A percentile compares a stretch with the other conserved stretches of the same genome.
Evolutionary conservation across 225 moss, liverwort and hornwort species (phyloP).

Genomic region (Straminergon stramineum): DNA sequence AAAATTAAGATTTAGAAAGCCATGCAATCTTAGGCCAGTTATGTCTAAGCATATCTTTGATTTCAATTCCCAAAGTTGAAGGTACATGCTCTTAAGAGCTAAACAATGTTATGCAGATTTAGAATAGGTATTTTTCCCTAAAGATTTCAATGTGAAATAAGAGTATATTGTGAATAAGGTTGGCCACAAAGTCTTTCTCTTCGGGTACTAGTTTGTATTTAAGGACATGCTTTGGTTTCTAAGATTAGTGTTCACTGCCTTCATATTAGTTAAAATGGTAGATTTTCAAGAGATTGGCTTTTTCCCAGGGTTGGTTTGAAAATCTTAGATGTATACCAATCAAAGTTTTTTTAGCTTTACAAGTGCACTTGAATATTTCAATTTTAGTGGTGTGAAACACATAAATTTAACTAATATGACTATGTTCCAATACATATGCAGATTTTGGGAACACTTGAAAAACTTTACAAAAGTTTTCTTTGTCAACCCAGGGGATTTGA

Average conservation of each 20-base stretch:
- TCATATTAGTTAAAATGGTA: too few species aligned
- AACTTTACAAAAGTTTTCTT: slow-evolving; percentile 3
- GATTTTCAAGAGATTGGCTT: too few species aligned
- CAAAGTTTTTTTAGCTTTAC: neutral
- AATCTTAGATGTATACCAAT: neutral
- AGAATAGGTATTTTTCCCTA: neutral
- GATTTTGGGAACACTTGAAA: slow-evolving; percentile 29
- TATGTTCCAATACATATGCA: neutral
- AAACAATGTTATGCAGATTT: too few species aligned
- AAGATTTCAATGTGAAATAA: neutral
- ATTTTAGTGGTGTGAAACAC: neutral
- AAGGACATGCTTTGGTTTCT: neutral
- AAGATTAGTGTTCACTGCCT: neutral
- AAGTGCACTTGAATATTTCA: neutral
- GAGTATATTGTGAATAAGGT: neutral
- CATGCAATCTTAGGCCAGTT: neutral
- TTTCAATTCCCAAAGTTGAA: neutral
- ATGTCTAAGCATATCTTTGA: neutral
- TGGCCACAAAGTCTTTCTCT: neutral
- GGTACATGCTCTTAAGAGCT: neutral
- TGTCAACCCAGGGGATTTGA: slow-evolving; percentile 17
- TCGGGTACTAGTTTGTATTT: neutral
- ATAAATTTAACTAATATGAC: neutral
- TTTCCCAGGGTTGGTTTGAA: neutral
- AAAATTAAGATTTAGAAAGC: neutral